phyloP scores from a whole-genome alignment of 257 asterid genomes.

The Scutellaria minor region DNA sequence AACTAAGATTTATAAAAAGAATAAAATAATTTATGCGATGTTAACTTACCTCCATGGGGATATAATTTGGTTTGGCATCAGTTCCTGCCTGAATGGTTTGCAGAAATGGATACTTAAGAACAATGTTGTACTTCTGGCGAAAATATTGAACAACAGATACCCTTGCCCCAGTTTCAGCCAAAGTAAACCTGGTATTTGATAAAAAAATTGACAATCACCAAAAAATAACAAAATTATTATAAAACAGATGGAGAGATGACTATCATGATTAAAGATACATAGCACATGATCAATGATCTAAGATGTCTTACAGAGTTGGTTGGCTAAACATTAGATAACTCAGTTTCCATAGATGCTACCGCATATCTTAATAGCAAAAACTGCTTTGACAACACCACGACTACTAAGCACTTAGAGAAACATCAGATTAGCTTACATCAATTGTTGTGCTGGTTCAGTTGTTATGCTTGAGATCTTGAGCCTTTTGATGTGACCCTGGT shows the following conservation, averaged over 20 bases:
- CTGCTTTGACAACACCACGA: not conserved
- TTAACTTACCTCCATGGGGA: slow-evolving; percentile 84
- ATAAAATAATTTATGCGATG: not conserved
- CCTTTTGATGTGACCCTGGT: slow-evolving; percentile 42
- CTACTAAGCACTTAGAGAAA: not conserved
- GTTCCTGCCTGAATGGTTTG: slow-evolving; percentile 79
- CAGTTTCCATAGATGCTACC: no score
- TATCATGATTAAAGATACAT: no score
- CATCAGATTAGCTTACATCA: slow-evolving; percentile 54
- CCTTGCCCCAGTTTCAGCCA: slow-evolving; percentile 46
- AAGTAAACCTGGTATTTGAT: slow-evolving; percentile 53
- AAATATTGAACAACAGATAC: slow-evolving; percentile 61
- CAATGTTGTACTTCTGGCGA: slow-evolving; percentile 44
- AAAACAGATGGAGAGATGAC: no score
- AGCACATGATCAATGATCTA: no score
- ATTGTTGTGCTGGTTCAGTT: slow-evolving; percentile 23
- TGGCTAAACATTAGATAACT: no score
- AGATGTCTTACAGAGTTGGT: no score
- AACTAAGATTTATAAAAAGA: not conserved
- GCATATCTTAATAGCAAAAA: no score
- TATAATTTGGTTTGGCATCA: slow-evolving; percentile 55
- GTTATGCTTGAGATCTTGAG: slow-evolving; percentile 60
- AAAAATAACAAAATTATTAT: no score
- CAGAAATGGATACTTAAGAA: slow-evolving; percentile 43
- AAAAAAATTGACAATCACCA: not conserved